These are phyloP conservation scores for Edaphochlamys debaryana DNA, from an alignment of 139 green algal species.

Conservation along the genomic window DNA sequence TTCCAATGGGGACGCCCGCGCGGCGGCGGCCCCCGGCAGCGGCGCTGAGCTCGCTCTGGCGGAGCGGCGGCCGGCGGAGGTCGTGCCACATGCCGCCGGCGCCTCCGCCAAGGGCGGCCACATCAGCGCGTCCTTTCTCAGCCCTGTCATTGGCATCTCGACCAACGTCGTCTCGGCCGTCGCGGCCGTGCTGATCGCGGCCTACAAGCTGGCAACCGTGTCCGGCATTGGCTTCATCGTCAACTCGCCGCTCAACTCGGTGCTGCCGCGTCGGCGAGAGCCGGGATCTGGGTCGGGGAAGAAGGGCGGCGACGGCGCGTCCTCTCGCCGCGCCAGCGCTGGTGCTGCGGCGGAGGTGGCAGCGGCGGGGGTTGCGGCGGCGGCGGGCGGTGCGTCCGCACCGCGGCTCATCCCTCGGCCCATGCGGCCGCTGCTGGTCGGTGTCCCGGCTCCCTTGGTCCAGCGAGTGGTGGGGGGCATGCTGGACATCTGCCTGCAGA, in stretches of 20 bases:
- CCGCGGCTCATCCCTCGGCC: slow-evolving; percentile 38
- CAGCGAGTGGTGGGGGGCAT: slow-evolving; percentile 32
- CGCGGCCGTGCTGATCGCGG: slow-evolving; percentile 21
- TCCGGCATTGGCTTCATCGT: slow-evolving; percentile 33
- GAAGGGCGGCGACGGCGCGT: too few species aligned
- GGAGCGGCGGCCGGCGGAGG: neutral
- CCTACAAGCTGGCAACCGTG: slow-evolving; percentile 19
- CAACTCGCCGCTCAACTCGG: slow-evolving; percentile 26
- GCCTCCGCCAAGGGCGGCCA: too few species aligned
- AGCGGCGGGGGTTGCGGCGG: neutral
- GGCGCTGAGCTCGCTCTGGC: neutral
- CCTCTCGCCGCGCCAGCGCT: neutral
- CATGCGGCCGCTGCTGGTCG: slow-evolving; percentile 46
- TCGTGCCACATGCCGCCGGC: too few species aligned
- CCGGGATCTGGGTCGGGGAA: too few species aligned
- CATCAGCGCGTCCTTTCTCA: too few species aligned
- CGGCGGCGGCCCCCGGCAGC: too few species aligned
- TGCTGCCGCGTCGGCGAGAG: slow-evolving; percentile 9
- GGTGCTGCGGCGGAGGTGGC: too few species aligned
- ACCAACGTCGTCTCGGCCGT: slow-evolving; percentile 27
- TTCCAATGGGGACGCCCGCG: neutral
- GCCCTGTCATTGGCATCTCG: too few species aligned
- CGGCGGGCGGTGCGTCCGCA: too few species aligned
- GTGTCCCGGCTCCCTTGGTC: neutral
- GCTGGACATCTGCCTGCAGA: slow-evolving; percentile 57